A percentile compares a stretch with the other conserved stretches of the same genome.
Evolutionary conservation across 805 yeast species (phyloP).

Genomic region (Wickerhamiella occidentalis): DNA sequence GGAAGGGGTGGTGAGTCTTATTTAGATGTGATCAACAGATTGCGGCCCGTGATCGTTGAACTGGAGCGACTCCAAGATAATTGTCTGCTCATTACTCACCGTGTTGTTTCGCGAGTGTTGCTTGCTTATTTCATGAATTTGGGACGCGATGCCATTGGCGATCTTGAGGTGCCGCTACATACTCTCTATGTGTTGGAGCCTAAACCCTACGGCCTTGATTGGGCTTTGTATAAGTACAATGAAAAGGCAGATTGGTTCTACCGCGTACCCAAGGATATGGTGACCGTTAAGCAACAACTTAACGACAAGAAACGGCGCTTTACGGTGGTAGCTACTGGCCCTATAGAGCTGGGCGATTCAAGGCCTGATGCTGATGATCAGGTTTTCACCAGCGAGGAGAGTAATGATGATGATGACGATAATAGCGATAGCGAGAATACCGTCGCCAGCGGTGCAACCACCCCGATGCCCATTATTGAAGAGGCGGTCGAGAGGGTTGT

Average conservation of each 20-base stretch:
- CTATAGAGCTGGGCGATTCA: constrained; percentile 19
- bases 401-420: not conserved
- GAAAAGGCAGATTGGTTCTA: constrained; percentile 67
- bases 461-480: not conserved
- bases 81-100: constrained; percentile 68
- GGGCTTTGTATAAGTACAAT: constrained; percentile 79
- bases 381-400: constrained; percentile 1
- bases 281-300: constrained; percentile 20
- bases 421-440: not conserved
- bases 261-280: constrained; percentile 37
- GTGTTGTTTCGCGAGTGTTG: constrained; percentile 80
- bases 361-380: constrained; percentile 8
- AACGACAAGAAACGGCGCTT: constrained; percentile 22
- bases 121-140: constrained; percentile 82
- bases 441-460: not conserved
- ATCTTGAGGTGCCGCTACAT: constrained; percentile 85
- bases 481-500: constrained; percentile 1
- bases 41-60: constrained; percentile 83
- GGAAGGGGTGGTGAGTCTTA: constrained; percentile 97
- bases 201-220: constrained; percentile 91
- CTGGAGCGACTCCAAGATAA: constrained; percentile 86
- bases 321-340: constrained; percentile 22
- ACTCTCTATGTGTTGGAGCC: constrained; percentile 83
- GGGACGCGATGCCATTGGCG: constrained; percentile 64
- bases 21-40: constrained; percentile 79